A percentile compares a stretch with the other conserved stretches of the same genome.
phyloP scores from a whole-genome alignment of 2,329 filamentous ascomycete genomes.

The Colletotrichum incanum region DNA sequence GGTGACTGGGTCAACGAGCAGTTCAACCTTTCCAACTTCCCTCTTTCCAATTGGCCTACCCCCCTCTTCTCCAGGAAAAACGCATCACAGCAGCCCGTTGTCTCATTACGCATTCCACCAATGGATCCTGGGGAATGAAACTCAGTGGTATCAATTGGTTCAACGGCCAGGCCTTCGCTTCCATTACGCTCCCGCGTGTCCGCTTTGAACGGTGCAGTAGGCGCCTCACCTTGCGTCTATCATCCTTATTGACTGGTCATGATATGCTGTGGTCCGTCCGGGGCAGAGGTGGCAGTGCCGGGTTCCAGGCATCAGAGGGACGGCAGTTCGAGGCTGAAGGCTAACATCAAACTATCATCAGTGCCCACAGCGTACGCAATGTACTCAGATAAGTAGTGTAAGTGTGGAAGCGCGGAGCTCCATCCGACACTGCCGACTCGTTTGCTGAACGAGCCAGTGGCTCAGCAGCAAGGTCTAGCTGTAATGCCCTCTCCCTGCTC shows the following conservation, averaged over 20 bases:
- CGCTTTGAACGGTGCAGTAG: not conserved
- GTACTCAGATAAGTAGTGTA: not conserved
- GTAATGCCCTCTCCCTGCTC: not conserved
- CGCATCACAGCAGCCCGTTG: not conserved
- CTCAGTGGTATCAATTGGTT: not conserved
- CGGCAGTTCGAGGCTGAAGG: not conserved
- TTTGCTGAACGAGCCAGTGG: not conserved
- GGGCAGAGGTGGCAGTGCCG: not conserved
- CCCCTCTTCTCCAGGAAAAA: not conserved
- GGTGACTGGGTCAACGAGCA: no score
- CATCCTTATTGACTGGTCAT: not conserved
- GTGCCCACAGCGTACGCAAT: not conserved
- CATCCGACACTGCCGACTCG: not conserved
- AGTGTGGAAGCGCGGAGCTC: not conserved
- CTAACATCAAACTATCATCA: not conserved
- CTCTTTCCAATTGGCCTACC: not conserved
- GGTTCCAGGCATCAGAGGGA: not conserved
- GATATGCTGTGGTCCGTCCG: not conserved
- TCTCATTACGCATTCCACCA: conserved; percentile 31
- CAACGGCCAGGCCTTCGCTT: not conserved
- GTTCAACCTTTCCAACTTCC: not conserved
- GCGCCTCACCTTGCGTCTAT: not conserved
- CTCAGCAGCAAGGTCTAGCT: not conserved
- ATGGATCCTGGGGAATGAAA: conserved; percentile 21
- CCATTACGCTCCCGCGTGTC: not conserved